Percentiles rank a stretch among this genome's conserved stretches.
Conservation (phyloP, 1,284 basidiomycete species). For the Pterulicium gracile region DNA sequence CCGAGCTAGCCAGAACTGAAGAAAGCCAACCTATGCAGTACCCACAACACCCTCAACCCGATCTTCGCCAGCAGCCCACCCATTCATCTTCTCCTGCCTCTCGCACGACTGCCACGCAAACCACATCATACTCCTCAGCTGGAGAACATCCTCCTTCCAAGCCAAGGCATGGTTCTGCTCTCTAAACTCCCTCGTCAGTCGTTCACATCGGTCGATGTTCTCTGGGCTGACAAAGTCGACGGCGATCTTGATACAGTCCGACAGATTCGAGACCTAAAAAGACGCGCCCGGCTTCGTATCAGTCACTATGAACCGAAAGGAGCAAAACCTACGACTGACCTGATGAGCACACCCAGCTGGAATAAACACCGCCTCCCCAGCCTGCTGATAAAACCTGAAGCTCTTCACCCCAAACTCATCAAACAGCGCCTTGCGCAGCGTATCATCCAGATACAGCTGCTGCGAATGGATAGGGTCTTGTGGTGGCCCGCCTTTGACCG, state of each 20-base stretch:
- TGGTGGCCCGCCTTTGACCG: constrained; percentile 21
- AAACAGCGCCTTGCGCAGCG: constrained; percentile 58
- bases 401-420: constrained; percentile 63
- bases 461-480: constrained; percentile 90
- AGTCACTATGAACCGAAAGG: constrained; percentile 2
- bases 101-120: constrained; percentile 73
- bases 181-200: constrained; percentile 81
- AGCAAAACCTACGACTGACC: constrained; percentile 31
- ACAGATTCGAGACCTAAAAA: constrained; percentile 65
- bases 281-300: constrained; percentile 1
- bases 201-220: constrained; percentile 79
- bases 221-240: constrained; percentile 92
- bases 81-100: constrained; percentile 38
- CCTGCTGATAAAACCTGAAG: constrained; percentile 79
- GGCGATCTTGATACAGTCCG: constrained; percentile 95
- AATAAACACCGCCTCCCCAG: constrained; percentile 92
- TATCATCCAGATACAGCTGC: constrained; percentile 73
- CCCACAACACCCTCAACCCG: no score
- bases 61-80: no score
- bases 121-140: constrained; percentile 90
- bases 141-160: constrained; percentile 93
- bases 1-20: no score
- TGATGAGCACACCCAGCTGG: constrained; percentile 95
- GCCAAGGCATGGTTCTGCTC: constrained; percentile 75
- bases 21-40: no score